Percentiles rank a stretch among this genome's conserved stretches.
Conservation (phyloP, 305 asterid species). For the Fraxinus angustifolia region DNA sequence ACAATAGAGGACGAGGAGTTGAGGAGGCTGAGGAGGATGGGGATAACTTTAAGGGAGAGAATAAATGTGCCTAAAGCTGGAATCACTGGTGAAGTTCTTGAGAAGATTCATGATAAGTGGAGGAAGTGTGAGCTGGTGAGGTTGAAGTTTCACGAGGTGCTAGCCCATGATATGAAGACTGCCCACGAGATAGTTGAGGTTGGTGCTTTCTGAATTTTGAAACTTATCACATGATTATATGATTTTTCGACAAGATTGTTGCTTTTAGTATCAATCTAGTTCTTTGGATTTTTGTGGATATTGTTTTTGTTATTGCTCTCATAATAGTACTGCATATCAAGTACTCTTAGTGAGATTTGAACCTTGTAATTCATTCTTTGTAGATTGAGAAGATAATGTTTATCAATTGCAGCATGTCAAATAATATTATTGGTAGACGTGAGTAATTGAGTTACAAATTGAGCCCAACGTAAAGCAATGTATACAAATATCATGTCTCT, state of each 20-base stretch:
- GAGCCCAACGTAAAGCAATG: not conserved
- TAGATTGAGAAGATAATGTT: not conserved
- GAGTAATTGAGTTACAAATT: not conserved
- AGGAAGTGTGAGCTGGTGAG: conserved; percentile 86
- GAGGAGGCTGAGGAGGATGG: conserved; percentile 86
- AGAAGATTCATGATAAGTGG: conserved; percentile 54
- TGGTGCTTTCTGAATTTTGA: conserved; percentile 31
- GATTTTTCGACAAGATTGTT: not conserved
- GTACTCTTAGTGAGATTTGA: not conserved
- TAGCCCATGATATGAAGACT: conserved; percentile 95
- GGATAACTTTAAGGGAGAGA: conserved; percentile 88
- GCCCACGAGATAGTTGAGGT: conserved; percentile 98
- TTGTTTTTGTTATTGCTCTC: not conserved
- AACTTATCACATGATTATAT: not conserved
- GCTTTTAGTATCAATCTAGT: not conserved
- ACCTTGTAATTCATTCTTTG: not conserved
- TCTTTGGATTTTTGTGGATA: not conserved
- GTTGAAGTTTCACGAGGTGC: conserved; percentile 88
- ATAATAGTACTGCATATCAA: not conserved
- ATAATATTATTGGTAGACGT: not conserved
- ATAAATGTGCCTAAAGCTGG: conserved; percentile 28
- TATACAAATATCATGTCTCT: not conserved
- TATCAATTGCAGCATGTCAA: not conserved
- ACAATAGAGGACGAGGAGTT: conserved; percentile 82
- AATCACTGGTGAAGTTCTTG: not conserved